Conservation (phyloP, 768 basidiomycete genomes). For the Asterophora parasitica region DNA sequence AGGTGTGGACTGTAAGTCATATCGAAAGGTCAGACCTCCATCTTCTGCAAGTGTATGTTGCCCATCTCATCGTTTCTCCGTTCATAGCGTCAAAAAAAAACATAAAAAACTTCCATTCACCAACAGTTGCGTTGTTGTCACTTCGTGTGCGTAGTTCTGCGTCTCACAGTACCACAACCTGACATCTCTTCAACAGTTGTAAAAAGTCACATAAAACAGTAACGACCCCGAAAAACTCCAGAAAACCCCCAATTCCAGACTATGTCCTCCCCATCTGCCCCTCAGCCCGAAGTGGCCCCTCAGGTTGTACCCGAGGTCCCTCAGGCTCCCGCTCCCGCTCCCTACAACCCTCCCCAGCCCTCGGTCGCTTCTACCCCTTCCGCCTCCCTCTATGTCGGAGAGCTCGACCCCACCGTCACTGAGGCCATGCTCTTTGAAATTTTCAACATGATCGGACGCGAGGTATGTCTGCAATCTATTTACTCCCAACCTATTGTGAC, state of each 20-base stretch:
- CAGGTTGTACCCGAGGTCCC: constrained; percentile 46
- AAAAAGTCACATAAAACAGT: constrained; percentile 88
- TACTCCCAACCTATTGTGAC: not conserved
- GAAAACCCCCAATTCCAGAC: constrained; percentile 37
- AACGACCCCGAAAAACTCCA: constrained; percentile 64
- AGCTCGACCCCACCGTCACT: constrained; percentile 95
- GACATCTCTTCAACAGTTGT: constrained; percentile 34
- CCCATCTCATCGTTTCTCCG: constrained; percentile 11
- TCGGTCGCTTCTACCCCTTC: constrained; percentile 67
- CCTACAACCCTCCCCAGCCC: constrained; percentile 54
- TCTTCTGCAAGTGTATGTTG: constrained; percentile 15
- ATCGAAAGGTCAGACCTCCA: constrained; percentile 54
- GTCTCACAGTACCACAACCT: constrained; percentile 9
- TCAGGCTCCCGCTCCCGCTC: constrained; percentile 40
- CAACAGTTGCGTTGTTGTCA: constrained; percentile 72
- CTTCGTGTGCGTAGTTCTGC: constrained; percentile 51
- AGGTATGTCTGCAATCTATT: constrained; percentile 50
- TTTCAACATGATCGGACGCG: constrained; percentile 99
- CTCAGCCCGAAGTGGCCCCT: constrained; percentile 48
- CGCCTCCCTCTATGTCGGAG: constrained; percentile 97
- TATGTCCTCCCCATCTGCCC: constrained; percentile 57
- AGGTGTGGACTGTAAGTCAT: constrained; percentile 54
- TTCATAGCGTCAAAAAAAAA: constrained; percentile 50
- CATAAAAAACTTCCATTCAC: constrained; percentile 59
- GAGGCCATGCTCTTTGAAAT: constrained; percentile 99